A percentile compares a stretch with the other conserved stretches of the same genome.
Evolutionary conservation across 2,329 filamentous ascomycete genomes (phyloP).

Genomic region (Dactylellina sp.): DNA sequence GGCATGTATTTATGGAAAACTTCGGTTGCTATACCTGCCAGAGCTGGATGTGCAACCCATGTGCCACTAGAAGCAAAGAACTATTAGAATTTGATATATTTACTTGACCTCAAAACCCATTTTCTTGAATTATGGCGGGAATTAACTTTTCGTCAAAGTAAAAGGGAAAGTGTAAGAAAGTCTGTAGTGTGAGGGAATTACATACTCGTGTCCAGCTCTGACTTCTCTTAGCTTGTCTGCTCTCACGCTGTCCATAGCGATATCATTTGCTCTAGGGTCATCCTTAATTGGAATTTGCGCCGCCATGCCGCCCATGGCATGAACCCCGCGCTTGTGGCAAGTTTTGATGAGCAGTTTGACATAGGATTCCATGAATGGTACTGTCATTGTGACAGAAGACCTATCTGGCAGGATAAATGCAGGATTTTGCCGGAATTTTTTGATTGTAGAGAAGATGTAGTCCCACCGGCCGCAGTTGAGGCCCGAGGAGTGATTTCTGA

Average conservation of each 20-base stretch:
- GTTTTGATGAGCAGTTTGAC: slow-evolving; percentile 98
- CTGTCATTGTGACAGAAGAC: slow-evolving; percentile 92
- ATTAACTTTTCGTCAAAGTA: too few relatives aligned
- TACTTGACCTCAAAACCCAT: too few relatives aligned
- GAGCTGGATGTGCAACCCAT: slow-evolving; percentile 96
- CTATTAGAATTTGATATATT: slow-evolving; percentile 3
- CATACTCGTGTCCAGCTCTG: slow-evolving; percentile 86
- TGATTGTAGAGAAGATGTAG: slow-evolving; percentile 99
- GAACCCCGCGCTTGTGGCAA: slow-evolving; percentile 95
- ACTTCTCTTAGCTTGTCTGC: slow-evolving; percentile 97
- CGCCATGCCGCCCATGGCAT: slow-evolving; percentile 98
- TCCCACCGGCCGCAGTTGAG: slow-evolving; percentile 99
- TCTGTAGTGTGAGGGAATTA: slow-evolving; percentile 19
- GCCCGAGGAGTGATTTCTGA: slow-evolving; percentile 93
- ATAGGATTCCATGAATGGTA: slow-evolving; percentile 98
- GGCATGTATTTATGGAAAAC: slow-evolving; percentile 99
- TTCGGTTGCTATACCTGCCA: slow-evolving; percentile 86
- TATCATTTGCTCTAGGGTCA: slow-evolving; percentile 88
- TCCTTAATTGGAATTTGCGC: slow-evolving; percentile 99
- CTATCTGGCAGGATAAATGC: slow-evolving; percentile 95
- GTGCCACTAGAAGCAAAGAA: slow-evolving; percentile 67
- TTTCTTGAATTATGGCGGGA: too few relatives aligned
- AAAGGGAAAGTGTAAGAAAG: too few relatives aligned
- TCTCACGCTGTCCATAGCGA: slow-evolving; percentile 90
- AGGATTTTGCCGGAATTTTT: slow-evolving; percentile 96